Percentiles rank a stretch among this genome's conserved stretches.
phyloP scores from a whole-genome alignment of 371 early-diverging fungal species.

The Haplosporangium sp. region DNA sequence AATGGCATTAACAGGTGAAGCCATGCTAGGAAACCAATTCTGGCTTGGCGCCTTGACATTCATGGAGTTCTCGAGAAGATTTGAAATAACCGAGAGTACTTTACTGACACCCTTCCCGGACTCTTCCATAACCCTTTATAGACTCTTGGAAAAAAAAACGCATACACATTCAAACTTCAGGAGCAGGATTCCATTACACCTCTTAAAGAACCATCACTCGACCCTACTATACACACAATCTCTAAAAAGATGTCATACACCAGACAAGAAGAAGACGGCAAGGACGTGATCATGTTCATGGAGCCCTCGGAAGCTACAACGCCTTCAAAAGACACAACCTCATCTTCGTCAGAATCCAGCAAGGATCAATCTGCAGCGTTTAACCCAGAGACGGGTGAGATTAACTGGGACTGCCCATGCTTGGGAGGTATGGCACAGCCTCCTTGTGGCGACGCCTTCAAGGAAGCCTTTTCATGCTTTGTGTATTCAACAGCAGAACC shows the following conservation, averaged over 20 bases:
- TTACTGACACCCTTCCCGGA: too few species aligned
- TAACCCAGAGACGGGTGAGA: conserved; percentile 91
- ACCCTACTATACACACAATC: neutral
- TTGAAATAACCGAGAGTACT: too few species aligned
- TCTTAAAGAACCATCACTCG: neutral
- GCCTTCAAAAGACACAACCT: conserved; percentile 10
- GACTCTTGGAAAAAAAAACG: too few species aligned
- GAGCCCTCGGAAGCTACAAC: conserved; percentile 52
- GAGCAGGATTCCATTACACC: too few species aligned
- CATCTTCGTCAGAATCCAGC: conserved; percentile 19
- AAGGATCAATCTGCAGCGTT: conserved; percentile 62
- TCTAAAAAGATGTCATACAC: conserved; percentile 24
- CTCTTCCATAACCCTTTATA: too few species aligned
- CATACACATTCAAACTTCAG: too few species aligned
- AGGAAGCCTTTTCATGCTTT: conserved; percentile 97
- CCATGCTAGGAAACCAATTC: too few species aligned
- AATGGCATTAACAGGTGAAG: too few species aligned
- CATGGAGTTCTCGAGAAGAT: too few species aligned
- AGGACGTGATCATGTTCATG: conserved; percentile 65
- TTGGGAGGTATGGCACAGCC: conserved; percentile 95
- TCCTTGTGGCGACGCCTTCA: conserved; percentile 97
- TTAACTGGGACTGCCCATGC: conserved; percentile 99
- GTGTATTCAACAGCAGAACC: conserved; percentile 81
- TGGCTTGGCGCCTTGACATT: too few species aligned
- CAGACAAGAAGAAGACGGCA: conserved; percentile 27